phyloP scores from a whole-genome alignment of 768 basidiomycete genomes.

The Boletus insuetus region DNA sequence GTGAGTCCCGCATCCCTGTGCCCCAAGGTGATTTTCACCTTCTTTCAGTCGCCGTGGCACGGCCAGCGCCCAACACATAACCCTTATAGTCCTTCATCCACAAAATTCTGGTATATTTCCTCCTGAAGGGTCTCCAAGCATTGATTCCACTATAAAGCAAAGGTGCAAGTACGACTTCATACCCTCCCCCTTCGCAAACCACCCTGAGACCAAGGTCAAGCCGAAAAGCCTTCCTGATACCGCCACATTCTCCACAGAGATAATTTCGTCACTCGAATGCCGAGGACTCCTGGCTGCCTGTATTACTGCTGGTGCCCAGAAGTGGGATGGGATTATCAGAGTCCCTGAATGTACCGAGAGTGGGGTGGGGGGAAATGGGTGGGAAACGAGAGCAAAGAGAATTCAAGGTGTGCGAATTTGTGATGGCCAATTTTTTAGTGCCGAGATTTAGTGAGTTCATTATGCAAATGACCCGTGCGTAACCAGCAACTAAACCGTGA shows the following conservation, averaged over 20 bases:
- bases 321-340: constrained; percentile 54
- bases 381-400: constrained; percentile 30
- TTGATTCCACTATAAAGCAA: constrained; percentile 14
- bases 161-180: constrained; percentile 8
- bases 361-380: constrained; percentile 14
- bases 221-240: constrained; percentile 3
- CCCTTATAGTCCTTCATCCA: constrained; percentile 16
- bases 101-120: constrained; percentile 7
- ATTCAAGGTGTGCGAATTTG: constrained; percentile 20
- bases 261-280: constrained; percentile 42
- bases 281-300: constrained; percentile 45
- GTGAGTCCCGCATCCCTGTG: constrained; percentile 40
- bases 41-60: constrained; percentile 45
- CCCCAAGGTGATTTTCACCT: neutral
- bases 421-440: constrained; percentile 39
- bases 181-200: constrained; percentile 17
- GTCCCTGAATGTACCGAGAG: constrained; percentile 37
- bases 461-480: neutral
- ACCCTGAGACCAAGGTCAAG: constrained; percentile 7
- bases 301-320: constrained; percentile 28
- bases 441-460: constrained; percentile 32
- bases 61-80: constrained; percentile 14
- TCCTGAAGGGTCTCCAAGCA: constrained; percentile 14
- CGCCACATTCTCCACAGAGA: constrained; percentile 34
- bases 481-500: neutral